Conservation (phyloP, 2,329 filamentous ascomycete species). For the Cordyceps militaris region DNA sequence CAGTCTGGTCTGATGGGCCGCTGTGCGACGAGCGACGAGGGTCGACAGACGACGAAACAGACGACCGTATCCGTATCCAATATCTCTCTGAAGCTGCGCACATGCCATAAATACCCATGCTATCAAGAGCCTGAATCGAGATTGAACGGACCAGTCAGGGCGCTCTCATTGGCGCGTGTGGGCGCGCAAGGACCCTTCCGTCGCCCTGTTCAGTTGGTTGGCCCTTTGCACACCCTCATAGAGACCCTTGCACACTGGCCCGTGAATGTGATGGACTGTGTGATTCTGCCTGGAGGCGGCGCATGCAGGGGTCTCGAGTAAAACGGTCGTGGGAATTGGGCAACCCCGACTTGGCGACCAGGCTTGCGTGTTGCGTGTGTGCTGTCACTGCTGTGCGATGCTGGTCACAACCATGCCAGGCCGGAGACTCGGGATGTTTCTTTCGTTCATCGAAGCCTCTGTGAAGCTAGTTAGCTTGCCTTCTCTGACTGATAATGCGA, state of each 20-base stretch:
- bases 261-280: not conserved
- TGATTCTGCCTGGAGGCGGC: not conserved
- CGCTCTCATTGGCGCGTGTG: not conserved
- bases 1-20: not conserved
- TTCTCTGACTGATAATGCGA: not conserved
- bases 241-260: not conserved
- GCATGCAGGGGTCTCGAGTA: not conserved
- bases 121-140: not conserved
- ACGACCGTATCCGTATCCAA: not conserved
- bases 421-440: not conserved
- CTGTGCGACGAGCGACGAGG: not conserved
- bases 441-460: not conserved
- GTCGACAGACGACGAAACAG: not conserved
- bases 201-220: not conserved
- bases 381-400: not conserved
- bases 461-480: not conserved
- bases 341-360: not conserved
- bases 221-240: too few relatives aligned
- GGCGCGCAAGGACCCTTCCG: not conserved
- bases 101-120: not conserved
- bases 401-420: not conserved
- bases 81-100: too few relatives aligned
- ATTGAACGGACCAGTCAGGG: not conserved
- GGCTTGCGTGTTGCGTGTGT: not conserved
- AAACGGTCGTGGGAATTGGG: not conserved